Percentiles rank a stretch among this genome's conserved stretches.
These are phyloP conservation scores for Cylindrotheca closterium DNA, from an alignment of 108 stramenopile genomes.

Conservation along the genomic window DNA sequence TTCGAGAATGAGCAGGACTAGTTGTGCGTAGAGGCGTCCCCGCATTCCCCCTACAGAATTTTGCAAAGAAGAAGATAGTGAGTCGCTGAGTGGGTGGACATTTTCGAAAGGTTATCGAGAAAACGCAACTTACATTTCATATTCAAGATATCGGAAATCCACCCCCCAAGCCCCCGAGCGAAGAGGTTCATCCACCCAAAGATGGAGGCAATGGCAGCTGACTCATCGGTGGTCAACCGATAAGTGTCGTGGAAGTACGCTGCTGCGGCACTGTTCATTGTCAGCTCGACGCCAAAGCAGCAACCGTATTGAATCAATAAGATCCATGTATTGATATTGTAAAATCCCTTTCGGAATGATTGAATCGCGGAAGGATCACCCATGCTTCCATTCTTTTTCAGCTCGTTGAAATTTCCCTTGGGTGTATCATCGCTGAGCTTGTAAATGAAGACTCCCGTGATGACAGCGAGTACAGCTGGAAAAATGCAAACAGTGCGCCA, in stretches of 20 bases:
- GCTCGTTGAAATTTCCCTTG: conserved; percentile 81
- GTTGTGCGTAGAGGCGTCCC: conserved; percentile 61
- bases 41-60: conserved; percentile 65
- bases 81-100: no score
- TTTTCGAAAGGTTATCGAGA: no score
- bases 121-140: no score
- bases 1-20: conserved; percentile 55
- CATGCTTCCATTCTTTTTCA: conserved; percentile 61
- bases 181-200: conserved; percentile 85
- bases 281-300: conserved; percentile 89
- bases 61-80: no score
- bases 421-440: conserved; percentile 75
- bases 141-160: conserved; percentile 47
- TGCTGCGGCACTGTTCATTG: conserved; percentile 76
- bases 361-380: conserved; percentile 35
- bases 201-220: conserved; percentile 74
- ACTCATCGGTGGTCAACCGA: conserved; percentile 53
- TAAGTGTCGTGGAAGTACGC: conserved; percentile 79
- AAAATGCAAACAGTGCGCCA: conserved; percentile 80
- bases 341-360: conserved; percentile 36
- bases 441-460: conserved; percentile 37
- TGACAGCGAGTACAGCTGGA: conserved; percentile 65
- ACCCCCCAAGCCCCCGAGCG: conserved; percentile 74
- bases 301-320: conserved; percentile 79
- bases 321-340: conserved; percentile 74